Conservation (phyloP, 1,284 basidiomycete species). For the Cutaneotrichosporon mucoides region DNA sequence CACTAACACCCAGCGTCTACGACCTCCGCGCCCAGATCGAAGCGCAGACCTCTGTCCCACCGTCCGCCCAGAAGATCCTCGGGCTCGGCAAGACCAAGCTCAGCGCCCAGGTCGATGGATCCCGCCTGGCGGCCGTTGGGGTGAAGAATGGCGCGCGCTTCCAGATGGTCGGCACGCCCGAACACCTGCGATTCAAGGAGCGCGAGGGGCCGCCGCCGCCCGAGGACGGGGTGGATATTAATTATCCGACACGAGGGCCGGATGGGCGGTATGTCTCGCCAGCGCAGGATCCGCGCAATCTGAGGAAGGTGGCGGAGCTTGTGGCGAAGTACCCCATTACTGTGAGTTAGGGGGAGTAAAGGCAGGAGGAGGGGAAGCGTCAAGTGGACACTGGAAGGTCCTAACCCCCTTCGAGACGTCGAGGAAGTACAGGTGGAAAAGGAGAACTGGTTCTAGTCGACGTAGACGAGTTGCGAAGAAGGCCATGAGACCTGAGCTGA, state of each 20-base stretch:
- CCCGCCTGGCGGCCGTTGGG: conserved; percentile 46
- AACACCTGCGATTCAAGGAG: conserved; percentile 77
- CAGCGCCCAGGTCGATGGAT: conserved; percentile 62
- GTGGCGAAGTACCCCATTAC: conserved; percentile 58
- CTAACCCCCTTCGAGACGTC: too few relatives aligned
- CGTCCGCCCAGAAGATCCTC: conserved; percentile 82
- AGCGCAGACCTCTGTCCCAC: conserved; percentile 71
- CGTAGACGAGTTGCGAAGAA: too few relatives aligned
- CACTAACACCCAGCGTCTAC: conserved; percentile 35
- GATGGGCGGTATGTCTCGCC: conserved; percentile 59
- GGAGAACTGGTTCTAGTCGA: too few relatives aligned
- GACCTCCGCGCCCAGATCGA: conserved; percentile 54
- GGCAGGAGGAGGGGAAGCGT: too few relatives aligned
- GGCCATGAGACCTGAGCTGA: conserved; percentile 2
- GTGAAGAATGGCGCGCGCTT: conserved; percentile 68
- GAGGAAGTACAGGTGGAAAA: too few relatives aligned
- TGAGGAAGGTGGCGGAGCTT: conserved; percentile 69
- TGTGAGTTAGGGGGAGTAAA: conserved; percentile 20
- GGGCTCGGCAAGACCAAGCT: conserved; percentile 64
- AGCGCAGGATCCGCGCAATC: conserved; percentile 68
- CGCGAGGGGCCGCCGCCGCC: conserved; percentile 41
- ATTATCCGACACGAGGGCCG: conserved; percentile 55
- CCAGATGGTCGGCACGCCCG: conserved; percentile 72
- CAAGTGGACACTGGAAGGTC: too few relatives aligned
- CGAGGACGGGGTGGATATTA: conserved; percentile 76